Conservation (phyloP, 1,284 basidiomycete genomes). For the Rhizoctonia solani region DNA sequence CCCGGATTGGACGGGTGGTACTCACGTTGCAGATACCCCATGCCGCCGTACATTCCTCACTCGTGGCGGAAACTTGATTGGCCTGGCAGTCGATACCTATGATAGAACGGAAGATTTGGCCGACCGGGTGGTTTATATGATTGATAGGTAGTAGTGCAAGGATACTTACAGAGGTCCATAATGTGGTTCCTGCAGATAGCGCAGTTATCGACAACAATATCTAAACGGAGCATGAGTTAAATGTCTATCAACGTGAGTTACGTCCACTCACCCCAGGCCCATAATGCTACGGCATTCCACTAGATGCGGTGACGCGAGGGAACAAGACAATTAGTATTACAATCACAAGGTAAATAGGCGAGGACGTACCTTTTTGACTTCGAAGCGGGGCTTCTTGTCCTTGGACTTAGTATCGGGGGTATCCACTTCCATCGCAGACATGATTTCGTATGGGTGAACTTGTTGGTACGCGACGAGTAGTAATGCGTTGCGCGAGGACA, state of each 20-base stretch:
- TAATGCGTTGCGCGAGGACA: neutral
- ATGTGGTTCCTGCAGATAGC: conserved; percentile 97
- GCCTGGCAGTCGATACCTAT: conserved; percentile 99
- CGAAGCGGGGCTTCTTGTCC: conserved; percentile 74
- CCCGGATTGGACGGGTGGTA: neutral
- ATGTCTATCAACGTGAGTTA: neutral
- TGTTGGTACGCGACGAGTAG: too few relatives aligned
- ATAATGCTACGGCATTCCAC: conserved; percentile 96
- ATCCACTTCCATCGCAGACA: conserved; percentile 86
- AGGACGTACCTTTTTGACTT: conserved; percentile 87
- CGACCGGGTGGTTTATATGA: conserved; percentile 30
- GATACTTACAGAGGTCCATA: conserved; percentile 90
- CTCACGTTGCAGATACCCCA: conserved; percentile 99
- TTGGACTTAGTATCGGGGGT: conserved; percentile 53
- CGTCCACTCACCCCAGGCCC: conserved; percentile 84
- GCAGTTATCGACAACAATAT: conserved; percentile 95
- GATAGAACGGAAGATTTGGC: too few relatives aligned
- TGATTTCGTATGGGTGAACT: conserved; percentile 42
- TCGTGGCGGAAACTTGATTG: conserved; percentile 95
- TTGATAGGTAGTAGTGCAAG: neutral
- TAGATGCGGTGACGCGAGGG: conserved; percentile 46
- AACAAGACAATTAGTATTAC: conserved; percentile 36
- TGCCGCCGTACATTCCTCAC: conserved; percentile 97
- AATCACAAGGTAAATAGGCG: conserved; percentile 6
- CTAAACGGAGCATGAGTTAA: conserved; percentile 49